A percentile compares a stretch with the other conserved stretches of the same genome.
Evolutionary conservation across 768 basidiomycete species (phyloP).

Genomic region (Lactarius tabidus): DNA sequence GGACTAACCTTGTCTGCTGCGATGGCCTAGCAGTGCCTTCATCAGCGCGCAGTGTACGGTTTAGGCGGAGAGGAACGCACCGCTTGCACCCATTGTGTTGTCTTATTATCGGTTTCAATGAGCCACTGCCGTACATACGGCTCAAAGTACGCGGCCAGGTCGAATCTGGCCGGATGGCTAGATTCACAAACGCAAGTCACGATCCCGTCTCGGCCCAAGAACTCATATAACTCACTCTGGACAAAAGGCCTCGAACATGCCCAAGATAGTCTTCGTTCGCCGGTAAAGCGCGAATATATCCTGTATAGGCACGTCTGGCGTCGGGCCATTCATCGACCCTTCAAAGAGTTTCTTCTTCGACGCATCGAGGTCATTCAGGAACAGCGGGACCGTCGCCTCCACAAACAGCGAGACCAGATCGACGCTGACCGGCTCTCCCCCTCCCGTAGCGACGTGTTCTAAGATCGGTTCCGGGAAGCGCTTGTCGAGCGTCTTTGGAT

Average conservation of each 20-base stretch:
- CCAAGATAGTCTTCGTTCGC: slow-evolving; percentile 64
- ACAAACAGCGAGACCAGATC: slow-evolving; percentile 74
- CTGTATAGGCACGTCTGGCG: slow-evolving; percentile 82
- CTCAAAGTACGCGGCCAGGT: slow-evolving; percentile 77
- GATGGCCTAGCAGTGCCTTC: slow-evolving; percentile 53
- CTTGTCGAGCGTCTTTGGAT: slow-evolving; percentile 78
- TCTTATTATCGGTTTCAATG: slow-evolving; percentile 82
- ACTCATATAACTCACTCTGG: slow-evolving; percentile 53
- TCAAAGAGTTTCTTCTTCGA: slow-evolving; percentile 74
- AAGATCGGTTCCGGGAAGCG: slow-evolving; percentile 81
- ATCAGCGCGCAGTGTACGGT: slow-evolving; percentile 1
- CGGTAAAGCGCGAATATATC: slow-evolving; percentile 88
- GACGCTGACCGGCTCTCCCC: slow-evolving; percentile 30
- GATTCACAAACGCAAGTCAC: slow-evolving; percentile 5
- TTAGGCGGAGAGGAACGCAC: slow-evolving; percentile 49
- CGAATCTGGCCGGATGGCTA: slow-evolving; percentile 61
- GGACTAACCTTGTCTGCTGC: slow-evolving; percentile 67
- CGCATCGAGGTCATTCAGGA: slow-evolving; percentile 60
- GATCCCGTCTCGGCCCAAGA: background rate
- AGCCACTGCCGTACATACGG: slow-evolving; percentile 88
- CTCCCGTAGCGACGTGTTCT: slow-evolving; percentile 47
- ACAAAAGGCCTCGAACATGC: slow-evolving; percentile 81
- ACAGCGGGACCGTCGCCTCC: slow-evolving; percentile 62
- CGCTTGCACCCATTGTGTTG: slow-evolving; percentile 89
- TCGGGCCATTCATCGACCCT: slow-evolving; percentile 81